Percentiles rank a stretch among this genome's conserved stretches.
Conservation (phyloP, 306 rosid species). For the Amphicarpaea edgeworthii region DNA sequence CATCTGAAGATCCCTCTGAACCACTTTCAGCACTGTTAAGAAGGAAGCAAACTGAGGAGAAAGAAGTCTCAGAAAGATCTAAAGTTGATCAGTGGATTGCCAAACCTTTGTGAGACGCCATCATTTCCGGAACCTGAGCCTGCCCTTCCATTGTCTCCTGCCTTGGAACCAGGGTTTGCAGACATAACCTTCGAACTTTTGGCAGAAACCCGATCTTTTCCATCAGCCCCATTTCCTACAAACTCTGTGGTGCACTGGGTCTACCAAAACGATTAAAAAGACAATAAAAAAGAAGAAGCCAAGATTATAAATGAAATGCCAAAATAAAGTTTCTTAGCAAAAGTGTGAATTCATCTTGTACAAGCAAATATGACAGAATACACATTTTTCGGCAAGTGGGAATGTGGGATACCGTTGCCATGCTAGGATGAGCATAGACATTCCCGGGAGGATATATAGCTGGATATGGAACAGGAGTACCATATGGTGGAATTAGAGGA, state of each 20-base stretch:
- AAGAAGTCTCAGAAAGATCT: slow-evolving; percentile 35
- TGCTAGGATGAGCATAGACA: slow-evolving; percentile 92
- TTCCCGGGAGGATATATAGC: slow-evolving; percentile 92
- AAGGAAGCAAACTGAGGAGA: slow-evolving; percentile 22
- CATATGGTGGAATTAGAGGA: slow-evolving; percentile 88
- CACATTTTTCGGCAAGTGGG: not conserved
- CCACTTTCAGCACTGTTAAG: slow-evolving; percentile 81
- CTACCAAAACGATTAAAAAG: slow-evolving; percentile 52
- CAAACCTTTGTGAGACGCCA: slow-evolving; percentile 89
- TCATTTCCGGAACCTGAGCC: slow-evolving; percentile 94
- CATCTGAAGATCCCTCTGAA: slow-evolving; percentile 86
- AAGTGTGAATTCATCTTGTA: not conserved
- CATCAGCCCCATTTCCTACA: slow-evolving; percentile 73
- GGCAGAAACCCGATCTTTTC: slow-evolving; percentile 69
- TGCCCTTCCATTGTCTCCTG: slow-evolving; percentile 79
- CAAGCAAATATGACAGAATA: not conserved
- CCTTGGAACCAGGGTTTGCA: slow-evolving; percentile 65
- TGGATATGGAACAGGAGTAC: slow-evolving; percentile 92
- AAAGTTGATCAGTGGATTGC: slow-evolving; percentile 40
- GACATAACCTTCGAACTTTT: slow-evolving; percentile 73
- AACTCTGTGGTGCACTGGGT: slow-evolving; percentile 62
- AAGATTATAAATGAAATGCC: slow-evolving; percentile 35
- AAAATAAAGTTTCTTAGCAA: not conserved
- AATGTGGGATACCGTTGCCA: slow-evolving; percentile 66
- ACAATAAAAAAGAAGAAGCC: not conserved